Evolutionary conservation across 441 rosid species (phyloP), one percentile per base, ranked within the genome.

Genomic region (Dalechampia spathulata): DNA sequence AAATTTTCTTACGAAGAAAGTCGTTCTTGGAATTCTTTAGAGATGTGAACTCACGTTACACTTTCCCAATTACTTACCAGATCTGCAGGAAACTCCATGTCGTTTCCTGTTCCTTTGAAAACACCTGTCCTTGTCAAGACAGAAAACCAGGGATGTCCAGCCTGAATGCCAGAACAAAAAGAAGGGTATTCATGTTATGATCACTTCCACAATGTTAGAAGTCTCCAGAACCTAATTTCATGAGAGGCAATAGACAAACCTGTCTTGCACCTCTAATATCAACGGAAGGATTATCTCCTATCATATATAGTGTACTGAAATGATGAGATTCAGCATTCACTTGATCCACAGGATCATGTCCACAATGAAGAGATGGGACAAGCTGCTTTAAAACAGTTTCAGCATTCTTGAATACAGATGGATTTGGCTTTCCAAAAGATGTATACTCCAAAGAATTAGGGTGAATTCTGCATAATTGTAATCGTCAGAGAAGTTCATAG

Each of bases 121-220:
- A 83, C 92, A 23, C 98, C 94, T 2, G 84, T 85, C 76, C 94
- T 85, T 1, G 94, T 90, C 77, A 85, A 70, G 55, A 87, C 85
- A 40, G 98, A 81, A 77, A 87, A 90, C 94, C 97, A 87, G 8
- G 82, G 97, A 28, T 55, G 70, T 58, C 96, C 90, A 5, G 92
- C 90, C 94, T 87, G 80, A 47, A 72, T 17, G 46, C 14, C 46
- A 61, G 37, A 53, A 44, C 30, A 53, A 39, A 17, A 42, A 49
- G 28, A 30, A 27, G n/a, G 15, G 4, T 9, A 32, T 20, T 11
- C 9, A 5, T 10, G 2, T 34, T 36, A 52, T 5, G 37, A 43
- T 44, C 37, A 40, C 0, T 13, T 7, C 20, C 17, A 43, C 28
- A 14, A 26, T 25, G 2, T 16, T 42, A 7, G 9, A 13, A 28